Percentiles rank a stretch among this genome's conserved stretches.
Evolutionary conservation across 345 rosid species (phyloP).

Genomic region (Pseudoturritis turrita): DNA sequence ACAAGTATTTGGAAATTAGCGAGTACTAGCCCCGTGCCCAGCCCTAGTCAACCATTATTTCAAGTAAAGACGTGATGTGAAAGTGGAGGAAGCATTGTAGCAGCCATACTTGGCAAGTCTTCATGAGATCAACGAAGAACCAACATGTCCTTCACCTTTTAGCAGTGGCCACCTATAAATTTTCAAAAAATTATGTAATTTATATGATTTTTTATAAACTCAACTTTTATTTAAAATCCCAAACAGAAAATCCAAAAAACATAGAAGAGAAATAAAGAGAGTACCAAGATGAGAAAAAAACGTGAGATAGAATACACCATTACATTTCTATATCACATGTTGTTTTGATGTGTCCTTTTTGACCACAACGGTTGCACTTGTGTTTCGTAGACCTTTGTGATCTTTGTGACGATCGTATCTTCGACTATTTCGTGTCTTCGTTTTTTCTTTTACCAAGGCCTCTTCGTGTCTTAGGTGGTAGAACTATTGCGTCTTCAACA

Average conservation of each 20-base stretch:
- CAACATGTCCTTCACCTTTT: slow-evolving; percentile 61
- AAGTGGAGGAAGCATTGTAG: slow-evolving; percentile 78
- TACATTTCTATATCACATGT: background rate
- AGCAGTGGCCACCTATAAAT: background rate
- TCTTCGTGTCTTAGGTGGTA: background rate
- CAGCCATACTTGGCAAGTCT: slow-evolving; percentile 77
- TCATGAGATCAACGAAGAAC: slow-evolving; percentile 93
- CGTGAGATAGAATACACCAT: too few relatives aligned
- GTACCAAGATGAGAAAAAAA: too few relatives aligned
- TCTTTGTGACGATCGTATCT: background rate
- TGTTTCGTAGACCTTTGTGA: background rate
- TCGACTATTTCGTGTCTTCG: background rate
- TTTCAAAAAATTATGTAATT: background rate
- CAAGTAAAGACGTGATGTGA: too few relatives aligned
- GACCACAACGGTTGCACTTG: background rate
- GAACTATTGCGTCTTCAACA: background rate
- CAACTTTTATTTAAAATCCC: too few relatives aligned
- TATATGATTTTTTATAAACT: background rate
- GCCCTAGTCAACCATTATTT: too few relatives aligned
- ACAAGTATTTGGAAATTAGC: too few relatives aligned
- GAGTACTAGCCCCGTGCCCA: too few relatives aligned
- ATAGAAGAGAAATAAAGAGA: too few relatives aligned
- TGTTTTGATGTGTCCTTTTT: background rate
- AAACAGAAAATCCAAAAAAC: too few relatives aligned
- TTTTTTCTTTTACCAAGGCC: background rate